Base-by-base conservation (phyloP, 2,329 filamentous ascomycete genomes). In the Penicillium glabrum region DNA sequence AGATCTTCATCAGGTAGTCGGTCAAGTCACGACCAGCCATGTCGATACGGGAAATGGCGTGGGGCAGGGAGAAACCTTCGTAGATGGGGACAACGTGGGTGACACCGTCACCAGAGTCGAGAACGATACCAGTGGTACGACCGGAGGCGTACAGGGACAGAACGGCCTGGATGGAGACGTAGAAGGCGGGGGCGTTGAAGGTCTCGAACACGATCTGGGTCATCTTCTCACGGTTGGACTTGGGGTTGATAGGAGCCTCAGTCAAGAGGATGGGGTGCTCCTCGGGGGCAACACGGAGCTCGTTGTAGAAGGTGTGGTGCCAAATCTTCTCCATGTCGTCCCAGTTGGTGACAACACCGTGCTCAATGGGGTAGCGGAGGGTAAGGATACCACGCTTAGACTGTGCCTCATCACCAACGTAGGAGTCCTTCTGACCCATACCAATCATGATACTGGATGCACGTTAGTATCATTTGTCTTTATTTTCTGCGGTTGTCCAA, bases 211-310 rank as follows among this genome's bases (percentile, higher is more conserved):
- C 93, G 69, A 99, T 99, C 86, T 99, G 95, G 72, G 95, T 98
- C 95, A 99, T 99, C 92, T 99, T 99, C 88, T 99, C 95, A 89
- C 95, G 91, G 88, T 99, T 99, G 85, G 91, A 96, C 88, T 98
- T 98, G 81, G 95, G 95, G 89, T 99, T 99, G 89, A 99, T 98
- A 72, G 95, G 95, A 73, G 95, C 95, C 86, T 99, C 95, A 72
- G 95, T 99, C 80, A 99, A 87, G 78, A 99, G 88, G 79, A 98
- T 93, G 74, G 95, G 95, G 88, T 99, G 95, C 89, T 99, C 95
- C 87, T 99, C 95, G 73, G 95, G 95, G 74, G 95, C 95, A 68
- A 99, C 95, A 93, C 95, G 93, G 77, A 99, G 87, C 87, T 99
- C 95, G 85, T 99, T 99, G 91, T 98, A 99, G 88, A 99, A 99